phyloP scores from a whole-genome alignment of 2,329 filamentous ascomycete species.

The Penicillium occitanis region DNA sequence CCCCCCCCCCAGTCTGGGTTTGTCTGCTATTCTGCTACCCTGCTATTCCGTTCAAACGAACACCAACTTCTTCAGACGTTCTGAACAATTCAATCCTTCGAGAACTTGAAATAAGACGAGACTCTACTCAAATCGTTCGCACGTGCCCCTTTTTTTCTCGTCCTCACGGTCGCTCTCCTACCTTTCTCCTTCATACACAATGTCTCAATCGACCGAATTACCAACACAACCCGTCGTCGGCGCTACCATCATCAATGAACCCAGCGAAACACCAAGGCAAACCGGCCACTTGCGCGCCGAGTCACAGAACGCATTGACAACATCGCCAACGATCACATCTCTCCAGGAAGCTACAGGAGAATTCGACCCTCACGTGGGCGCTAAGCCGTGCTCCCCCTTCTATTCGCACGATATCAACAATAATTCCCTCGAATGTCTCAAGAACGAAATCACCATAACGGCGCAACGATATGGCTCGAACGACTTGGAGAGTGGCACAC shows the following conservation, averaged over 20 bases:
- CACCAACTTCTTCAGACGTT: neutral
- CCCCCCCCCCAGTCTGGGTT: neutral
- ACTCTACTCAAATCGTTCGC: neutral
- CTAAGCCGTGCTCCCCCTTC: slow-evolving; percentile 22
- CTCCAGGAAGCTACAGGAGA: slow-evolving; percentile 13
- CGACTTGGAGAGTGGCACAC: slow-evolving; percentile 36
- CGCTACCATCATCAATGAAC: slow-evolving; percentile 12
- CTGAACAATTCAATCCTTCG: neutral
- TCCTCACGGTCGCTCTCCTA: neutral
- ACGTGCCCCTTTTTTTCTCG: neutral
- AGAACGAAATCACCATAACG: slow-evolving; percentile 24
- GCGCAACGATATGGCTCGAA: slow-evolving; percentile 24
- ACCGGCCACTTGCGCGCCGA: neutral
- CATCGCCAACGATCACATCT: slow-evolving; percentile 16
- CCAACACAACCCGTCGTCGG: slow-evolving; percentile 18
- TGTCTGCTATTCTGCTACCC: neutral
- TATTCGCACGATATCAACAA: slow-evolving; percentile 25
- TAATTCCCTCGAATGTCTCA: slow-evolving; percentile 30
- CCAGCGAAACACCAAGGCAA: neutral
- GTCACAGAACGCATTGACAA: neutral
- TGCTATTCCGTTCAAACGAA: neutral
- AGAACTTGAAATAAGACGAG: neutral
- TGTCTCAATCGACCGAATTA: slow-evolving; percentile 15
- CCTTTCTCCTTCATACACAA: slow-evolving; percentile 1
- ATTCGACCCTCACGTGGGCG: slow-evolving; percentile 22